These are phyloP conservation scores for Schrenkiella parvula DNA, from an alignment of 345 rosid species.

Conservation along the genomic window DNA sequence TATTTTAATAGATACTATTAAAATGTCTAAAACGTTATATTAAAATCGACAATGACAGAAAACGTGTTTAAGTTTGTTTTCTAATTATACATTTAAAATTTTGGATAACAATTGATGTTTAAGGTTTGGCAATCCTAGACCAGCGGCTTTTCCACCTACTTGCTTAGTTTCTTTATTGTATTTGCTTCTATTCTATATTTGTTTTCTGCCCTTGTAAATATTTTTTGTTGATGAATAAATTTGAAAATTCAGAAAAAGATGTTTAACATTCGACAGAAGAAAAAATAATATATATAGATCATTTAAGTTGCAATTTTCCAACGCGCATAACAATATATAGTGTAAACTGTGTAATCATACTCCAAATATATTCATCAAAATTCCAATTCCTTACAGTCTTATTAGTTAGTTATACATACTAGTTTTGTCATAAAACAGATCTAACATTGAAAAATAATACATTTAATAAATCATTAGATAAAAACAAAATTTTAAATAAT, in stretches of 20 bases:
- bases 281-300: too few relatives aligned
- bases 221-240: neutral
- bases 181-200: neutral
- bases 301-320: neutral
- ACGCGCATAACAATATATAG: neutral
- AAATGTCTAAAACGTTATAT: neutral
- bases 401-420: too few relatives aligned
- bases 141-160: neutral
- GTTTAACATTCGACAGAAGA: neutral
- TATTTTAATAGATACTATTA: neutral
- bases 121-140: too few relatives aligned
- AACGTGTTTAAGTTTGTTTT: neutral
- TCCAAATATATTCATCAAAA: too few relatives aligned
- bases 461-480: neutral
- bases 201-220: neutral
- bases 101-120: too few relatives aligned
- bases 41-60: neutral
- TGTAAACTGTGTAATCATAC: too few relatives aligned
- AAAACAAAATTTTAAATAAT: neutral
- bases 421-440: too few relatives aligned
- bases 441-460: too few relatives aligned
- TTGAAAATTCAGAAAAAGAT: too few relatives aligned
- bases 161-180: neutral
- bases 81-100: too few relatives aligned
- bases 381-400: too few relatives aligned